Percentiles rank a stretch among this genome's conserved stretches.
phyloP scores from a whole-genome alignment of 306 rosid species.

The Styphnolobium japonicum region DNA sequence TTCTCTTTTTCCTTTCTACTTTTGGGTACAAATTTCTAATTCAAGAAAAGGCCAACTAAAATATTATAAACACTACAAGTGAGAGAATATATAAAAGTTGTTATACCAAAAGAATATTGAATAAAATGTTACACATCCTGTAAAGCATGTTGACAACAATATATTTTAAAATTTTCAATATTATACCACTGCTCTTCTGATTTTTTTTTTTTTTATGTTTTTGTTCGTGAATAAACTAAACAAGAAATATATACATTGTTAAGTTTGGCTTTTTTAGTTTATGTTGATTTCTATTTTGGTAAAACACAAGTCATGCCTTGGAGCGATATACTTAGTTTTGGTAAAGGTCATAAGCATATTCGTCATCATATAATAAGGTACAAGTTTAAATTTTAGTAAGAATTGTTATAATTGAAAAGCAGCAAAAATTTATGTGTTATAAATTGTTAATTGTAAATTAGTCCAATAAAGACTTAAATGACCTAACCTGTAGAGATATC shows the following conservation, averaged over 20 bases:
- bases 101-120: neutral
- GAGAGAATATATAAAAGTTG: neutral
- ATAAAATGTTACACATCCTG: neutral
- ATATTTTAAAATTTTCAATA: neutral
- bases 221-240: neutral
- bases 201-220: slow-evolving; percentile 9
- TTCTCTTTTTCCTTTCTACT: neutral
- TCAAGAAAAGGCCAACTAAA: neutral
- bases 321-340: neutral
- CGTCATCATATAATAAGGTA: no score
- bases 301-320: neutral
- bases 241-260: neutral
- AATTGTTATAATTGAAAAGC: no score
- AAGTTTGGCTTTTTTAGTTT: neutral
- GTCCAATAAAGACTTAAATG: no score
- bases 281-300: neutral
- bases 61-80: neutral
- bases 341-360: no score
- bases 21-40: neutral
- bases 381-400: no score
- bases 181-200: neutral
- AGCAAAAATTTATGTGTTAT: no score
- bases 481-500: no score
- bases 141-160: neutral
- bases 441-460: no score